phyloP scores from a whole-genome alignment of 208 protist genomes.

The Leptomonas pyrrhocoris region DNA sequence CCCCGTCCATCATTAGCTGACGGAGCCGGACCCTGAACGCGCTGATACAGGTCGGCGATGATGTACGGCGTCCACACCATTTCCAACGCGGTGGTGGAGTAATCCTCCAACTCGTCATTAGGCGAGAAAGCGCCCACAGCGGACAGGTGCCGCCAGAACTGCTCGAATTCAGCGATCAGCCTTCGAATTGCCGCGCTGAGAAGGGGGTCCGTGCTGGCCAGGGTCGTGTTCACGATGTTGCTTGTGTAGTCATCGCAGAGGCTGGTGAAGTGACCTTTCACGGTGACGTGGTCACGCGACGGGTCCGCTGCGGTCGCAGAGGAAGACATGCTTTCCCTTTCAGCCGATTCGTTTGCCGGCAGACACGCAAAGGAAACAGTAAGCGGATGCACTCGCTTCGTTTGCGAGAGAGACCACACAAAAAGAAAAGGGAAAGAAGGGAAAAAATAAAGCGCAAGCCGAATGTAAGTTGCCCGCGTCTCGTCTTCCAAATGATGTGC shows the following conservation, averaged over 20 bases:
- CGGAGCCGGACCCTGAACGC: conserved; percentile 44
- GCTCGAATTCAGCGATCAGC: conserved; percentile 66
- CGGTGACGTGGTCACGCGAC: conserved; percentile 38
- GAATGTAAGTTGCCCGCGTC: too few species aligned
- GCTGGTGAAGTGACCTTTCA: conserved; percentile 66
- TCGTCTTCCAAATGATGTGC: too few species aligned
- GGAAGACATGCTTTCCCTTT: background rate
- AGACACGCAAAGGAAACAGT: too few species aligned
- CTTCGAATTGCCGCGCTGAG: conserved; percentile 33
- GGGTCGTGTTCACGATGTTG: conserved; percentile 39
- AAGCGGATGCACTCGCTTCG: too few species aligned
- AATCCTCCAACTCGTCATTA: conserved; percentile 86
- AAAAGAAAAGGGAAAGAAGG: too few species aligned
- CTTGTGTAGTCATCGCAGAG: conserved; percentile 55
- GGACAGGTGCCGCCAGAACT: conserved; percentile 65
- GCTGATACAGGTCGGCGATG: conserved; percentile 85
- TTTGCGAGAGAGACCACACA: too few species aligned
- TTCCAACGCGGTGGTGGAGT: conserved; percentile 79
- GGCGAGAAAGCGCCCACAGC: conserved; percentile 69
- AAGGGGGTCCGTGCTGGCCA: conserved; percentile 36
- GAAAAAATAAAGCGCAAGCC: too few species aligned
- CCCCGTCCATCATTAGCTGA: background rate
- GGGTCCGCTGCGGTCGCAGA: conserved; percentile 1
- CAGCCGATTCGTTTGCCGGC: too few species aligned
- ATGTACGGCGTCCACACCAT: conserved; percentile 86